phyloP scores from a whole-genome alignment of 306 rosid genomes.

The Trifolium pratense region DNA sequence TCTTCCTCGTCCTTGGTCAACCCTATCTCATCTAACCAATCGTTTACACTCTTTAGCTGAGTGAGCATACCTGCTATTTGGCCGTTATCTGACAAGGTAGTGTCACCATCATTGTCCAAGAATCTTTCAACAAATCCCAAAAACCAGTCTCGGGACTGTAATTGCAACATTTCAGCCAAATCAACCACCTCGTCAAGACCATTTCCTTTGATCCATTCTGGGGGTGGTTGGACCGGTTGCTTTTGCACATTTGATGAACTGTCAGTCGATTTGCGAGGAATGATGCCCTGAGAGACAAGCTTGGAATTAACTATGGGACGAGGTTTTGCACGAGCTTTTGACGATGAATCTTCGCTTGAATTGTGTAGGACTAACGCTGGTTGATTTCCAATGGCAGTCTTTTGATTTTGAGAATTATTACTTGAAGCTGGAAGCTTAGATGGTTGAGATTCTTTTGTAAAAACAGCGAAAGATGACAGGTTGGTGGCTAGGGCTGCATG shows the following conservation, averaged over 20 bases:
- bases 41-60: constrained; percentile 90
- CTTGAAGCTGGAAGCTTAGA: constrained; percentile 54
- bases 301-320: constrained; percentile 58
- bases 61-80: constrained; percentile 92
- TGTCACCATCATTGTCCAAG: constrained; percentile 76
- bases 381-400: constrained; percentile 55
- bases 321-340: constrained; percentile 62
- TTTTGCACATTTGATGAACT: constrained; percentile 57
- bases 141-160: constrained; percentile 82
- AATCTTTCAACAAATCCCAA: constrained; percentile 83
- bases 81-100: constrained; percentile 77
- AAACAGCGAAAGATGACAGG: constrained; percentile 75
- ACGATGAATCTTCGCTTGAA: constrained; percentile 54
- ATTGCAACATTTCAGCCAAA: constrained; percentile 66
- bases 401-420: constrained; percentile 69
- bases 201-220: constrained; percentile 78
- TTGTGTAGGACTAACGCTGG: constrained; percentile 58
- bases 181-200: constrained; percentile 72
- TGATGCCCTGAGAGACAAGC: constrained; percentile 50
- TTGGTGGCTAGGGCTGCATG: constrained; percentile 83
- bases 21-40: constrained; percentile 83
- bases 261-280: constrained; percentile 58
- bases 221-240: constrained; percentile 59
- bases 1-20: constrained; percentile 58
- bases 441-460: constrained; percentile 58